Evolutionary conservation across 129 eudicot genomes (phyloP).

Genomic region (Artemisia argyi): DNA sequence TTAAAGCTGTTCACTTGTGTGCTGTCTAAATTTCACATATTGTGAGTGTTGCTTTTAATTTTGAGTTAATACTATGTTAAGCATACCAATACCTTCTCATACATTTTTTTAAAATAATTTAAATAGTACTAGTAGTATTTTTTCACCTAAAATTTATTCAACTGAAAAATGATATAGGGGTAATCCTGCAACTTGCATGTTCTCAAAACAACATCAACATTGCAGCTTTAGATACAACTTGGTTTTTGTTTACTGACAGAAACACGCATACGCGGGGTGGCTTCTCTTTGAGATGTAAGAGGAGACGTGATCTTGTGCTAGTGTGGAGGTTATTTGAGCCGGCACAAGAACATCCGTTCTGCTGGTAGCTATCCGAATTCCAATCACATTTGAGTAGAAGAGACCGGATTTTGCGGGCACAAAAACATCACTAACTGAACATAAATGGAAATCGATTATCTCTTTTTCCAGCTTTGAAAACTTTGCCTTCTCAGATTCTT

Average conservation of each 20-base stretch:
- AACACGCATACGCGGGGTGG: slow-evolving; percentile 64
- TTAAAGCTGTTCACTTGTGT: no score
- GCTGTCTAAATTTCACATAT: no score
- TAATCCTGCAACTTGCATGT: no score
- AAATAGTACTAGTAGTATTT: no score
- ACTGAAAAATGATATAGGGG: no score
- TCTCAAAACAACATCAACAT: background rate
- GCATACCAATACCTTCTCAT: no score
- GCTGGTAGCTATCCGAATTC: slow-evolving; percentile 53
- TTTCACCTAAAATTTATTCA: no score
- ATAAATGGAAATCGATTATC: slow-evolving; percentile 55
- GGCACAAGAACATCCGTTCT: slow-evolving; percentile 54
- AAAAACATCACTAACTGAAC: slow-evolving; percentile 59
- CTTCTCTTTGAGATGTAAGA: slow-evolving; percentile 48
- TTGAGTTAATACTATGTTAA: no score
- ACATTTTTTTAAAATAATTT: no score
- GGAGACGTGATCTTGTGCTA: slow-evolving; percentile 42
- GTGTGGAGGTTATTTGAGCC: slow-evolving; percentile 32
- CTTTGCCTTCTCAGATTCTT: slow-evolving; percentile 34
- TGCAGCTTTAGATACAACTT: slow-evolving; percentile 6
- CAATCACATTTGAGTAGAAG: slow-evolving; percentile 62
- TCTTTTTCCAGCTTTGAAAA: slow-evolving; percentile 35
- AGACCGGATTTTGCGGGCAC: slow-evolving; percentile 51
- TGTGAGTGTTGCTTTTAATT: no score
- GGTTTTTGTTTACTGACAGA: slow-evolving; percentile 37